phyloP scores from a whole-genome alignment of 1,284 basidiomycete genomes.

The Hortiboletus rubellus region DNA sequence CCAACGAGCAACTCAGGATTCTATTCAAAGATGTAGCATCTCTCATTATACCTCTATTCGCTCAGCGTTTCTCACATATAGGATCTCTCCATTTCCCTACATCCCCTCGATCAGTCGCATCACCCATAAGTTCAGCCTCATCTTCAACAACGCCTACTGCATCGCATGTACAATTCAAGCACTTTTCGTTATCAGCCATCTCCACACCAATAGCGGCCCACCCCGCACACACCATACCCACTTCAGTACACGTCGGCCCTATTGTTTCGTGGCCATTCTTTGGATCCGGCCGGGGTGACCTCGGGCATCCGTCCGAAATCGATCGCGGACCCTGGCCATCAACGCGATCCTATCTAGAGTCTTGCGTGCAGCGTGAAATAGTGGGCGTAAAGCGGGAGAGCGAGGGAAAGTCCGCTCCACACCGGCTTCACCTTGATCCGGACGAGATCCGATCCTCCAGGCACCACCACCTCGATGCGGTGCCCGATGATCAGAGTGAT shows the following conservation, averaged over 20 bases:
- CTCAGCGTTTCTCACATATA: slow-evolving; percentile 68
- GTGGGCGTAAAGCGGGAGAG: slow-evolving; percentile 67
- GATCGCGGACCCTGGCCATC: slow-evolving; percentile 74
- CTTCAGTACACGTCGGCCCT: slow-evolving; percentile 55
- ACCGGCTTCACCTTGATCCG: slow-evolving; percentile 73
- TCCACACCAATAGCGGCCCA: slow-evolving; percentile 2
- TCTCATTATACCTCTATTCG: slow-evolving; percentile 68
- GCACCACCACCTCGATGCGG: slow-evolving; percentile 61
- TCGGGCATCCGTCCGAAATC: slow-evolving; percentile 64
- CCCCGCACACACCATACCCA: slow-evolving; percentile 3
- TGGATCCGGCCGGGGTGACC: slow-evolving; percentile 72
- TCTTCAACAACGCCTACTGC: slow-evolving; percentile 33
- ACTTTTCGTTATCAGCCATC: slow-evolving; percentile 23
- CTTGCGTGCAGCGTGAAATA: slow-evolving; percentile 68
- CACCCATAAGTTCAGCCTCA: slow-evolving; percentile 22
- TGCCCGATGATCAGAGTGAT: slow-evolving; percentile 68
- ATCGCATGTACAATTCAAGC: slow-evolving; percentile 17
- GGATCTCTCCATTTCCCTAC: slow-evolving; percentile 70
- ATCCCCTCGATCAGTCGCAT: slow-evolving; percentile 35
- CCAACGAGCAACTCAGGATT: slow-evolving; percentile 57
- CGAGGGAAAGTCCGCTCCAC: slow-evolving; percentile 70
- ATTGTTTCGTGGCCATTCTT: slow-evolving; percentile 88
- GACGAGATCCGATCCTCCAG: slow-evolving; percentile 68
- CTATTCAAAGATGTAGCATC: slow-evolving; percentile 67
- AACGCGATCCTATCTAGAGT: slow-evolving; percentile 55